Percentiles rank a stretch among this genome's conserved stretches.
Evolutionary conservation across 371 early-diverging fungal species (phyloP).

Genomic region (Choanephora cucurbitarum): DNA sequence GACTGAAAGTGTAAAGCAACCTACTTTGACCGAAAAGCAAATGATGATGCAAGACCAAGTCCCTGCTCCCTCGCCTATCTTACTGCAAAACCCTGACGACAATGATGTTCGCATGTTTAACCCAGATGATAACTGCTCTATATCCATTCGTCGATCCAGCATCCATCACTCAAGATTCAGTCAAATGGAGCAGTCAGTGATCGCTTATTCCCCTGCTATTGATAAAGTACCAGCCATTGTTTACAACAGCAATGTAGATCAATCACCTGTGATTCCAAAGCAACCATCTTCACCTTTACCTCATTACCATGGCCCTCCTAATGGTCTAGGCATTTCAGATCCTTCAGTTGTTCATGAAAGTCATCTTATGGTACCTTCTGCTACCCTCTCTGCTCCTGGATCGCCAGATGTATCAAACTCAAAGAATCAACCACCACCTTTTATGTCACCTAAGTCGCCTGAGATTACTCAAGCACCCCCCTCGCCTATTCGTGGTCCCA

Average conservation of each 20-base stretch:
- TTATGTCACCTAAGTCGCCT: conserved; percentile 1
- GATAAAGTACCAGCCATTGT: conserved; percentile 22
- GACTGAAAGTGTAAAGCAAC: neutral
- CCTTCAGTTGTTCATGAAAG: conserved; percentile 8
- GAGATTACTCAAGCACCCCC: conserved; percentile 19
- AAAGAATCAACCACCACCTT: neutral
- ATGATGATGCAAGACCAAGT: neutral
- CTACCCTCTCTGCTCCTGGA: conserved; percentile 1
- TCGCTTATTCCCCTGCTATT: conserved; percentile 10
- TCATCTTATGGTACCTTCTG: neutral
- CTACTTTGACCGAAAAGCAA: conserved; percentile 1
- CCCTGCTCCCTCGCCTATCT: conserved; percentile 7
- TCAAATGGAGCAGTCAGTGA: conserved; percentile 16
- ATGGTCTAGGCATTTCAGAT: conserved; percentile 17
- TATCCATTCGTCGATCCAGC: conserved; percentile 37
- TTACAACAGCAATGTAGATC: conserved; percentile 11
- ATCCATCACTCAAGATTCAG: conserved; percentile 22
- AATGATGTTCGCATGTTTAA: conserved; percentile 40
- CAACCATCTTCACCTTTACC: neutral
- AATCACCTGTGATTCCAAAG: neutral
- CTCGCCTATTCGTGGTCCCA: neutral
- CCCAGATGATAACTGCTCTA: conserved; percentile 43
- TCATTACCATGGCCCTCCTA: neutral
- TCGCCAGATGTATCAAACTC: neutral
- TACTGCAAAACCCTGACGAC: conserved; percentile 12